A percentile compares a stretch with the other conserved stretches of the same genome.
Conservation (phyloP, 1,284 basidiomycete species). For the Rhodotorula mucilaginosa region DNA sequence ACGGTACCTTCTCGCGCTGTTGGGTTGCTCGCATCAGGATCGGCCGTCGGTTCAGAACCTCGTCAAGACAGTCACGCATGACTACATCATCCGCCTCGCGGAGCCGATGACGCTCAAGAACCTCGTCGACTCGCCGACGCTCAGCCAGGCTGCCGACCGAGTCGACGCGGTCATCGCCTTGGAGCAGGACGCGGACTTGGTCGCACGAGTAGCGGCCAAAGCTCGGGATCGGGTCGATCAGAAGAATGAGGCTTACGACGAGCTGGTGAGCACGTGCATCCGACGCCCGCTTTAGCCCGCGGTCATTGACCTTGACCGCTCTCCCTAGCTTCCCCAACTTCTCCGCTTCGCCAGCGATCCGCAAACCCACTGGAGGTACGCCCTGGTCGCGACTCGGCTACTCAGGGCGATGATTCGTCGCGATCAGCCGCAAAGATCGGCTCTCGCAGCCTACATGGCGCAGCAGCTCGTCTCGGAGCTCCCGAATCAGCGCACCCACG, state of each 20-base stretch:
- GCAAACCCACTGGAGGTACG: constrained; percentile 87
- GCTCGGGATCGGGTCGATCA: constrained; percentile 44
- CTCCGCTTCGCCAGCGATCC: constrained; percentile 65
- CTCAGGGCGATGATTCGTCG: constrained; percentile 70
- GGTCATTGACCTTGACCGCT: background rate
- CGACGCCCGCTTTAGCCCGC: background rate
- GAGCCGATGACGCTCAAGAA: constrained; percentile 45
- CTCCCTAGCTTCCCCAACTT: constrained; percentile 59
- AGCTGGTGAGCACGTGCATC: constrained; percentile 50
- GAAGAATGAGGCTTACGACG: constrained; percentile 51
- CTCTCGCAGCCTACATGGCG: constrained; percentile 56
- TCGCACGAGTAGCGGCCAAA: constrained; percentile 46
- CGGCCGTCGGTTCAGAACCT: constrained; percentile 81
- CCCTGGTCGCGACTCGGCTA: constrained; percentile 72
- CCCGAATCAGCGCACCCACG: constrained; percentile 64
- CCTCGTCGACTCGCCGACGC: constrained; percentile 28
- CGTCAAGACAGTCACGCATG: constrained; percentile 68
- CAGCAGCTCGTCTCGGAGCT: constrained; percentile 65
- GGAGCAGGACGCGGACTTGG: constrained; percentile 42
- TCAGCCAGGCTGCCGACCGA: constrained; percentile 44
- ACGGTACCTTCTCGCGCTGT: constrained; percentile 26
- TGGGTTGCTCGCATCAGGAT: constrained; percentile 34
- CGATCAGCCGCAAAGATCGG: constrained; percentile 65
- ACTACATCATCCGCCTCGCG: constrained; percentile 52
- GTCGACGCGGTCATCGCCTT: constrained; percentile 38